A percentile compares a stretch with the other conserved stretches of the same genome.
Evolutionary conservation across 192 early-diverging fungal genomes (phyloP).

Genomic region (Backusella psychrophila): DNA sequence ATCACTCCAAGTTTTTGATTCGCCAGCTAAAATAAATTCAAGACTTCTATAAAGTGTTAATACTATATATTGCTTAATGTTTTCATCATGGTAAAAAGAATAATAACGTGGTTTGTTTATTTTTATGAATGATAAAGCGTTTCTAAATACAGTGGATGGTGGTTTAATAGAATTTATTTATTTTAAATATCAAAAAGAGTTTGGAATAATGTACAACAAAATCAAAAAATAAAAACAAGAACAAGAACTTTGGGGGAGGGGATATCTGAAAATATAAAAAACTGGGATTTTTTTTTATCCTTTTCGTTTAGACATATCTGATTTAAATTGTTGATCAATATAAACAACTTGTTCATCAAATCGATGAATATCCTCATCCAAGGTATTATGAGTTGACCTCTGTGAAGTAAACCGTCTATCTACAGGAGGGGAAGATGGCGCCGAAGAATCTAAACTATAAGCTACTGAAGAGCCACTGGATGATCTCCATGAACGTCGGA

Average conservation of each 20-base stretch:
- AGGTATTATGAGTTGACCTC: background rate
- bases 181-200: background rate
- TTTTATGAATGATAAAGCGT: background rate
- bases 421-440: background rate
- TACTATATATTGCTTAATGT: no score
- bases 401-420: background rate
- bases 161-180: background rate
- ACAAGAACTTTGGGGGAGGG: background rate
- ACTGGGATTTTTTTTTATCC: background rate
- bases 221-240: background rate
- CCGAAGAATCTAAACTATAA: background rate
- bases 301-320: background rate
- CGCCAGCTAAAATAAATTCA: no score
- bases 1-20: no score
- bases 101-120: background rate
- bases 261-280: background rate
- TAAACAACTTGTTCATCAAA: background rate
- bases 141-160: background rate
- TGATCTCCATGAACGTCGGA: slow-evolving; percentile 12
- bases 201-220: background rate
- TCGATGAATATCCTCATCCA: background rate
- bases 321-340: background rate
- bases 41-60: no score
- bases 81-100: no score
- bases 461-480: background rate